Percentiles rank a stretch among this genome's conserved stretches.
Conservation (phyloP, 202 grass and related monocot genomes). For the Zizania palustris region DNA sequence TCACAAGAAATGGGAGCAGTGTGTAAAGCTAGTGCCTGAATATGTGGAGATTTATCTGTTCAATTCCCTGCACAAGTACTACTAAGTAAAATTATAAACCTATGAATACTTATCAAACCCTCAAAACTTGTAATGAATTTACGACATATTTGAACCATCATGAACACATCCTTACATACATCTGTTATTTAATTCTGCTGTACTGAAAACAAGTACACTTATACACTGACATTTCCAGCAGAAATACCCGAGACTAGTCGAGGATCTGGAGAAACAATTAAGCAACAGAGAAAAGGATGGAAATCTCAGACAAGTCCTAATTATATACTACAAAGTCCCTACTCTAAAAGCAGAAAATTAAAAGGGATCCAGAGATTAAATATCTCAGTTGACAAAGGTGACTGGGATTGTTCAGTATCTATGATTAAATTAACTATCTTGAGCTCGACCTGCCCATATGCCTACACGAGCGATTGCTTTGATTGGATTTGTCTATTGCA, state of each 20-base stretch:
- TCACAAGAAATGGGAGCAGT: constrained; percentile 13
- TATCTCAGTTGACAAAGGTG: constrained; percentile 45
- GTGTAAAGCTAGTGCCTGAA: background rate
- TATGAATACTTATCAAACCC: background rate
- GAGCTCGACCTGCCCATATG: constrained; percentile 49
- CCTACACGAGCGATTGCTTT: constrained; percentile 42
- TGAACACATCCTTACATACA: background rate
- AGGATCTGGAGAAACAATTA: constrained; percentile 26
- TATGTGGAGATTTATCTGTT: background rate
- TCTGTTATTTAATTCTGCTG: background rate
- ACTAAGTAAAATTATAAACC: too few relatives aligned
- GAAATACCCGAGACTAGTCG: constrained; percentile 11
- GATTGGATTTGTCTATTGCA: constrained; percentile 42
- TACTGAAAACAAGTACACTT: background rate
- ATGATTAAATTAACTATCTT: constrained; percentile 16
- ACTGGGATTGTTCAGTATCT: constrained; percentile 33
- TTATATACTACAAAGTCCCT: constrained; percentile 29
- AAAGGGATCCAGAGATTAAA: constrained; percentile 30
- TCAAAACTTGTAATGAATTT: background rate
- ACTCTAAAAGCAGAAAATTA: constrained; percentile 47
- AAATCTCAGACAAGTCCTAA: constrained; percentile 38
- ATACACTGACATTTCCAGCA: background rate
- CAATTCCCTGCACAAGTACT: background rate
- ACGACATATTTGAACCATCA: background rate
- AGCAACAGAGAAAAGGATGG: constrained; percentile 10